Evolutionary conservation across 2,329 filamentous ascomycete genomes (phyloP).

Genomic region (Microdochium nivale): DNA sequence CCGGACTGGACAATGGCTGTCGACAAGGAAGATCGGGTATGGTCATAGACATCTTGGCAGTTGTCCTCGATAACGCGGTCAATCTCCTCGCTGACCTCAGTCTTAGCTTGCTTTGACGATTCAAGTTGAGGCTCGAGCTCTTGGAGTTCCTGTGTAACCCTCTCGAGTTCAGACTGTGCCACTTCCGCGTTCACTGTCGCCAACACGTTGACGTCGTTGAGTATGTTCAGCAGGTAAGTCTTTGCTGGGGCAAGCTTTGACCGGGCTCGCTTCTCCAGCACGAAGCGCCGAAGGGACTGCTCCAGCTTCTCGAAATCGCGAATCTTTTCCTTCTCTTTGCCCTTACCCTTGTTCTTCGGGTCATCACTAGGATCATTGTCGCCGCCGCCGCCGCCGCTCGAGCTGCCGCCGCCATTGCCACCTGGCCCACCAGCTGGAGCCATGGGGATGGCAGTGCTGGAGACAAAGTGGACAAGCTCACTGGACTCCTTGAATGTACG

Average conservation of each 20-base stretch:
- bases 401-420: slow-evolving; percentile 38
- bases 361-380: slow-evolving; percentile 48
- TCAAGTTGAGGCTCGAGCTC: slow-evolving; percentile 82
- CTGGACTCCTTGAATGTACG: slow-evolving; percentile 85
- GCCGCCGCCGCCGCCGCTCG: slow-evolving; percentile 46
- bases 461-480: slow-evolving; percentile 95
- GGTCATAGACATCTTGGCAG: slow-evolving; percentile 75
- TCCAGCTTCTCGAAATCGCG: slow-evolving; percentile 87
- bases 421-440: slow-evolving; percentile 49
- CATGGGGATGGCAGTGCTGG: slow-evolving; percentile 87
- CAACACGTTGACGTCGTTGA: slow-evolving; percentile 77
- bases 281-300: slow-evolving; percentile 80
- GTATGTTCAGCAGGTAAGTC: slow-evolving; percentile 88
- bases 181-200: slow-evolving; percentile 84
- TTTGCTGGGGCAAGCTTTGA: slow-evolving; percentile 94
- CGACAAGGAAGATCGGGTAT: slow-evolving; percentile 68
- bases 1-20: slow-evolving; percentile 70
- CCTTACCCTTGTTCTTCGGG: slow-evolving; percentile 67
- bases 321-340: slow-evolving; percentile 80
- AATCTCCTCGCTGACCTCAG: slow-evolving; percentile 72
- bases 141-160: slow-evolving; percentile 70
- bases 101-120: slow-evolving; percentile 69
- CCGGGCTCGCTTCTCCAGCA: slow-evolving; percentile 87
- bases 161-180: slow-evolving; percentile 73
- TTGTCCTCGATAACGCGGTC: slow-evolving; percentile 77